A percentile compares a stretch with the other conserved stretches of the same genome.
Conservation (phyloP, 179 eudicot genomes). For the Vitellaria paradoxa region DNA sequence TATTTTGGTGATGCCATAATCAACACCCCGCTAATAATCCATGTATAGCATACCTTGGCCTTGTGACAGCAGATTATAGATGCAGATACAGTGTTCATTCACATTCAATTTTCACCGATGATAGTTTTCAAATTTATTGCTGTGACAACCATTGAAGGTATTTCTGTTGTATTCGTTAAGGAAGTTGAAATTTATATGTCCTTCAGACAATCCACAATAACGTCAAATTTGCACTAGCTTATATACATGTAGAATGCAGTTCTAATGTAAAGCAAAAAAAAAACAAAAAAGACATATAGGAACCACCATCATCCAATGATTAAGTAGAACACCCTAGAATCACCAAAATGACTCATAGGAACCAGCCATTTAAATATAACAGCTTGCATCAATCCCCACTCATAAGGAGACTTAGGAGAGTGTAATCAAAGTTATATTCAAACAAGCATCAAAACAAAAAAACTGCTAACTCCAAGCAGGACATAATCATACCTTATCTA, state of each 20-base stretch:
- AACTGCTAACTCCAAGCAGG: too few relatives aligned
- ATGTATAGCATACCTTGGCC: conserved; percentile 60
- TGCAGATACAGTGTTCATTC: conserved; percentile 87
- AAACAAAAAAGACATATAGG: too few relatives aligned
- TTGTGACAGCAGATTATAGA: conserved; percentile 78
- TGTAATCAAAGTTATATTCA: too few relatives aligned
- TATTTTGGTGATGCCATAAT: neutral
- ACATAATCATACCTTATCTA: too few relatives aligned
- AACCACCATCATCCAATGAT: too few relatives aligned
- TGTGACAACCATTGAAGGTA: conserved; percentile 86
- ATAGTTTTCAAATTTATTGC: conserved; percentile 87
- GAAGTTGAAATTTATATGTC: conserved; percentile 59
- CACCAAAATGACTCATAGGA: too few relatives aligned
- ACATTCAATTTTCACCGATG: conserved; percentile 63
- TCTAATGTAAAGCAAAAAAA: too few relatives aligned
- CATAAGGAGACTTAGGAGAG: too few relatives aligned
- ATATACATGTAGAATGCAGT: conserved; percentile 61
- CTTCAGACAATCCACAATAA: conserved; percentile 70
- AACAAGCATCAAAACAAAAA: too few relatives aligned
- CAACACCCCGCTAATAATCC: neutral
- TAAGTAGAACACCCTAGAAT: too few relatives aligned
- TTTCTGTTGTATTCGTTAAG: conserved; percentile 51
- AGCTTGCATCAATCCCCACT: too few relatives aligned
- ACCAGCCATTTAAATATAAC: too few relatives aligned
- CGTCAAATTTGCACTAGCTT: conserved; percentile 99